These are phyloP conservation scores for Cladophialophora carrionii DNA, from an alignment of 2,329 filamentous ascomycete species.

Conservation along the genomic window DNA sequence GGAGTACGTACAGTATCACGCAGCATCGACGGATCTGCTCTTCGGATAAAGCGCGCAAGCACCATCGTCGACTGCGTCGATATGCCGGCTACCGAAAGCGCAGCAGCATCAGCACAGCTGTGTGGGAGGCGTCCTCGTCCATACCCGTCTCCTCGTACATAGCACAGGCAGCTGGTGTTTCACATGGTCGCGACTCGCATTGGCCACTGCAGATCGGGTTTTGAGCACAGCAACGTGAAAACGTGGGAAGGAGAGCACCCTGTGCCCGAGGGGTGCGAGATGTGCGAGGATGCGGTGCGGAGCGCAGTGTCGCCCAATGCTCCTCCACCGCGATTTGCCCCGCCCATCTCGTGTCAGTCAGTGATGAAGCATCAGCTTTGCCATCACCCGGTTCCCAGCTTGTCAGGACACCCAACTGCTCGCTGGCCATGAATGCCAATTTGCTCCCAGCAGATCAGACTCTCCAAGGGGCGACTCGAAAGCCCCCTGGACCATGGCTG, in stretches of 20 bases:
- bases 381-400: neutral
- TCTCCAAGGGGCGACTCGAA: neutral
- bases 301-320: no score
- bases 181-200: neutral
- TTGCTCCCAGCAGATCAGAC: neutral
- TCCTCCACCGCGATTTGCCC: neutral
- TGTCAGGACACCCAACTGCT: neutral
- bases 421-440: neutral
- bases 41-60: neutral
- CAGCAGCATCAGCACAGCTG: neutral
- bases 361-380: neutral
- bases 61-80: neutral
- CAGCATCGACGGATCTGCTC: neutral
- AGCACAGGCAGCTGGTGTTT: neutral
- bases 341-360: neutral
- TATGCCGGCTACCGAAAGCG: neutral
- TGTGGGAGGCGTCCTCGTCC: no score
- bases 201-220: neutral
- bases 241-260: slow-evolving; percentile 1
- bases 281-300: neutral
- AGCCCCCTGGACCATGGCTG: neutral
- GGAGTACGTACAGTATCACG: neutral
- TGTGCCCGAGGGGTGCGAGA: neutral
- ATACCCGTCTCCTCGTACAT: neutral
- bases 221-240: slow-evolving; percentile 3